Evolutionary conservation across 352 stramenopile species (phyloP).

Genomic region (Pythium brachiatum): DNA sequence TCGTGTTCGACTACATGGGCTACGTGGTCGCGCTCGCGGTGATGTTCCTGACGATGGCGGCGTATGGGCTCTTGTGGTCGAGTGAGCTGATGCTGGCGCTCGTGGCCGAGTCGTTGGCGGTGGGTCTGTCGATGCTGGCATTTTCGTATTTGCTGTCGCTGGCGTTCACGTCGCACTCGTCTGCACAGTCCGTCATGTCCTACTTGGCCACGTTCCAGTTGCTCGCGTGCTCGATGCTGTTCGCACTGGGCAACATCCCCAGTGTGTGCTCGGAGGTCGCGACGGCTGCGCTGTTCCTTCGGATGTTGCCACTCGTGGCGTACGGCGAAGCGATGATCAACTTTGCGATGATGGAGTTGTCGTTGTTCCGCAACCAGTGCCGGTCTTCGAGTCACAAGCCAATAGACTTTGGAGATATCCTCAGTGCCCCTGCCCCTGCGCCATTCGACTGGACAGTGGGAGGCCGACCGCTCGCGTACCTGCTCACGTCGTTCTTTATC

Average conservation of each 20-base stretch:
- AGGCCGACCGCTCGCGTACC: conserved; percentile 37
- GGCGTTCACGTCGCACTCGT: conserved; percentile 73
- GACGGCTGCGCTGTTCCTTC: conserved; percentile 41
- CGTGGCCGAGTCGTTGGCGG: conserved; percentile 34
- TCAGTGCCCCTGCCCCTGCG: conserved; percentile 25
- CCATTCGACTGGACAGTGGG: conserved; percentile 58
- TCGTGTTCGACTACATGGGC: conserved; percentile 58
- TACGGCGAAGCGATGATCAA: conserved; percentile 50
- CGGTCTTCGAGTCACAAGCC: conserved; percentile 22
- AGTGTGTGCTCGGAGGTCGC: conserved; percentile 47
- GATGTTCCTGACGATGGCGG: conserved; percentile 31
- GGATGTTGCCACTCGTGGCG: conserved; percentile 60
- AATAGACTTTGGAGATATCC: neutral
- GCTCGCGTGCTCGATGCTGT: conserved; percentile 44
- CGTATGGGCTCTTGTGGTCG: conserved; percentile 18
- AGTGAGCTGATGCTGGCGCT: conserved; percentile 35
- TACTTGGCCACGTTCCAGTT: conserved; percentile 73
- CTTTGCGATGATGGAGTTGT: conserved; percentile 48
- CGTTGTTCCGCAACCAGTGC: conserved; percentile 43
- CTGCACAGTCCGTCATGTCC: conserved; percentile 76
- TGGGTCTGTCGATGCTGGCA: conserved; percentile 56
- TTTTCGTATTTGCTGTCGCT: conserved; percentile 68
- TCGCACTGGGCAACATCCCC: conserved; percentile 46
- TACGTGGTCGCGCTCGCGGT: conserved; percentile 35
- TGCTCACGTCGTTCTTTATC: conserved; percentile 36